Evolutionary conservation across 768 basidiomycete genomes (phyloP), one percentile per base, ranked within the genome.

Genomic region (Mrakia hoshinonis): DNA sequence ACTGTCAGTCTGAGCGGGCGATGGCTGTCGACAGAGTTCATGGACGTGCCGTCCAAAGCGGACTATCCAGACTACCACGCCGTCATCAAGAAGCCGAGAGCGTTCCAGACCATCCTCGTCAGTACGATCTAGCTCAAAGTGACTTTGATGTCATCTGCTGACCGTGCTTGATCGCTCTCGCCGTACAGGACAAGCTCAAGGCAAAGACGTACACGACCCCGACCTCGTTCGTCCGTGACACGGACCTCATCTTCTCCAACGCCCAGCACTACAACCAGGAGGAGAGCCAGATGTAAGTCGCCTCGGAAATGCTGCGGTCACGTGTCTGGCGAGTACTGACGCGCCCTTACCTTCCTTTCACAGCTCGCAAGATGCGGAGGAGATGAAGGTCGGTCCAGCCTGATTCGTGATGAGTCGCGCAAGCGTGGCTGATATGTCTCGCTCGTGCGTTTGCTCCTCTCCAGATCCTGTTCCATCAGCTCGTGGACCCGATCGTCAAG

Each of bases 241-340:
- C 94, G 18, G 91, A 93, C 75, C 84, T 93, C 51, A 89, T 97
- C 31, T 95, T 93, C 80, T 85, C 86, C 9, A 97, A 97, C 77
- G 94, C 92, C 12, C 83, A 91, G 78, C 80, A 84, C 70, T 97
- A 93, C 81, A 97, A 97, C 75, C 87, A 85, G 76, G 92, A 95
- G 36, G 86, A 89, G 1, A 79, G 79, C 69, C 75, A 77, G 62
- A 78, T 79, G 22, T 78, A 38, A 55, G 60, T 58, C 15, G n/a
- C 1, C 10, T 38, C 43, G 38, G 15, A 22, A 0, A 11, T n/a
- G 11, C 51, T 34, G 18, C 2, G 29, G n/a, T 1, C 39, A 29
- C 38, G 9, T 47, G 4, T 51, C 13, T 43, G 6, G 5, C 20
- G 18, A n/a, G n/a, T n/a, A n/a, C 67, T 54, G 39, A 52, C 12